Conservation (phyloP, 169 alveolate species). For the Plasmodium malariae region DNA sequence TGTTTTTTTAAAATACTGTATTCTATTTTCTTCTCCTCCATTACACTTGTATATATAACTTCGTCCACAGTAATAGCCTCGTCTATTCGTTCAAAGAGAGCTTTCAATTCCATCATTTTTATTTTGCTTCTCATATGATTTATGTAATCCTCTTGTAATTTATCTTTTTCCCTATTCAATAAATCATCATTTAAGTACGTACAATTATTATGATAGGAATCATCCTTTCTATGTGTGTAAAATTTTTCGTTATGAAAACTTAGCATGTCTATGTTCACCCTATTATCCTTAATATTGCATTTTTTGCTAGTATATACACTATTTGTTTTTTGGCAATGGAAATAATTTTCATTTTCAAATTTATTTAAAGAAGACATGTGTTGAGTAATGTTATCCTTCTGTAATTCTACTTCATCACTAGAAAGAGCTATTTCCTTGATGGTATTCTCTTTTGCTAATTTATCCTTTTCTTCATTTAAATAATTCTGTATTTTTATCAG, state of each 20-base stretch:
- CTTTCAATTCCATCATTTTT: conserved; percentile 42
- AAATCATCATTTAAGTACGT: not conserved
- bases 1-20: conserved; percentile 32
- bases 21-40: conserved; percentile 33
- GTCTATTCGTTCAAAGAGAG: conserved; percentile 51
- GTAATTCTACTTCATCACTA: not conserved
- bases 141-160: conserved; percentile 60
- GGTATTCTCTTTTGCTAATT: not conserved
- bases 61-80: conserved; percentile 67
- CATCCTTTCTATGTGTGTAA: not conserved
- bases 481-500: conserved; percentile 49
- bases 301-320: not conserved
- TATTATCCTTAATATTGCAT: not conserved
- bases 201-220: not conserved
- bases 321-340: not conserved
- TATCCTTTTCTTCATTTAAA: conserved; percentile 7
- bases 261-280: not conserved
- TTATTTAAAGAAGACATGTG: not conserved
- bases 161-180: conserved; percentile 32
- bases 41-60: conserved; percentile 11
- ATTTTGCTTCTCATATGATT: conserved; percentile 48
- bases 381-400: not conserved
- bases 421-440: not conserved
- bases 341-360: not conserved
- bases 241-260: not conserved